A percentile compares a stretch with the other conserved stretches of the same genome.
Conservation (phyloP, 1,284 basidiomycete genomes). For the Stereum hirsutum region DNA sequence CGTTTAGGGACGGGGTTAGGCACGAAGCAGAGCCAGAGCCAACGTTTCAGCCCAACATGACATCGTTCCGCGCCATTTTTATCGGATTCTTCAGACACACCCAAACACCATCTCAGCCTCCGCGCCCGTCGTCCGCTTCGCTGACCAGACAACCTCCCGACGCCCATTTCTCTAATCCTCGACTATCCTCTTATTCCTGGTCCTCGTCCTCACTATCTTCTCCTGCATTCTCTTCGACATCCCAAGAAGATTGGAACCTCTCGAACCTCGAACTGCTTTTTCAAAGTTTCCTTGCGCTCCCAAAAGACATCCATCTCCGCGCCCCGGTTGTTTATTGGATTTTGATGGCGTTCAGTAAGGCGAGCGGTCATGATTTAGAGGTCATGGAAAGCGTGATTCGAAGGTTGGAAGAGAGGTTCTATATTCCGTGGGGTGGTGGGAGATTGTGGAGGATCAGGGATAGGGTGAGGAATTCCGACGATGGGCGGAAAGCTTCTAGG, state of each 20-base stretch:
- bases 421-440: no score
- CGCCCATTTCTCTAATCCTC: conserved; percentile 4
- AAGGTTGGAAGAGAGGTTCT: no score
- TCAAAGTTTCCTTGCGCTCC: conserved; percentile 44
- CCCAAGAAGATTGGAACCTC: conserved; percentile 43
- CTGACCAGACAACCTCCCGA: not conserved
- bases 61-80: conserved; percentile 66
- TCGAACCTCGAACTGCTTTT: conserved; percentile 47
- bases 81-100: conserved; percentile 67
- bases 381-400: no score
- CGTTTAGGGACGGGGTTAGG: not conserved
- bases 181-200: no score
- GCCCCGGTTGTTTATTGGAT: conserved; percentile 53
- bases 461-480: no score
- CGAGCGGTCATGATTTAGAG: no score
- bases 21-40: conserved; percentile 8
- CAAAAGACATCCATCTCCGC: conserved; percentile 30
- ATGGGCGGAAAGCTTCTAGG: no score
- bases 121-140: not conserved
- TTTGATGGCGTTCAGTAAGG: conserved; percentile 47
- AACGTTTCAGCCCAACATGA: conserved; percentile 31
- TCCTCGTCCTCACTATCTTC: no score
- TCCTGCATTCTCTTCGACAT: no score
- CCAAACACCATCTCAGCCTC: conserved; percentile 7
- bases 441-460: no score